Evolutionary conservation across 345 rosid genomes (phyloP).

Genomic region (Dipteronia dyeriana): DNA sequence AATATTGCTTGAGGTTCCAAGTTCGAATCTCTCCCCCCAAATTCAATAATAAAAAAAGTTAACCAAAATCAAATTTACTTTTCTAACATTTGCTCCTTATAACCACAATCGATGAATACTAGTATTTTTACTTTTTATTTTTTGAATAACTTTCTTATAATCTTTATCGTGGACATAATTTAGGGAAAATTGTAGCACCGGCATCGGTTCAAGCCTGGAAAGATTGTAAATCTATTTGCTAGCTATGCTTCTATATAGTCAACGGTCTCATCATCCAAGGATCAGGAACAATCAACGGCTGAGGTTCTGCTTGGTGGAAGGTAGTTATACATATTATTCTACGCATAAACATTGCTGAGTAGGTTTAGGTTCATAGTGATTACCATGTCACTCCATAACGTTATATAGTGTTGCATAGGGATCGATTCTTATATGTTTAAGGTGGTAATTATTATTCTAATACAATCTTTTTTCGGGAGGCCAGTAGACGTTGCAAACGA

Average conservation of each 20-base stretch:
- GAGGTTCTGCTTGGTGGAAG: slow-evolving; percentile 42
- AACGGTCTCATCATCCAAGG: slow-evolving; percentile 25
- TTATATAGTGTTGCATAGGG: too few relatives aligned
- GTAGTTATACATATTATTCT: not conserved
- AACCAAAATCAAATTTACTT: too few relatives aligned
- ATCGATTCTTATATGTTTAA: too few relatives aligned
- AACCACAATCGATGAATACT: not conserved
- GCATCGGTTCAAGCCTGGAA: not conserved
- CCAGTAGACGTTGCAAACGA: not conserved
- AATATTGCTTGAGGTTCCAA: too few relatives aligned
- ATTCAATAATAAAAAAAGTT: too few relatives aligned
- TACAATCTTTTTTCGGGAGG: not conserved
- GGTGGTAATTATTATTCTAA: not conserved
- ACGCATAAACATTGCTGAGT: too few relatives aligned
- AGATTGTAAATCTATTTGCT: not conserved
- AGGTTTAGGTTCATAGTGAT: too few relatives aligned
- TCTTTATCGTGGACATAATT: slow-evolving; percentile 13
- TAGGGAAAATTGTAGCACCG: slow-evolving; percentile 34
- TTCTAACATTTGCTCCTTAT: too few relatives aligned
- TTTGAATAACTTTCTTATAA: too few relatives aligned
- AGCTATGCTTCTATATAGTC: slow-evolving; percentile 23
- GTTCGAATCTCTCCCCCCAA: too few relatives aligned
- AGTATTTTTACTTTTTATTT: too few relatives aligned
- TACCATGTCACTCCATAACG: too few relatives aligned
- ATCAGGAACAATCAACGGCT: slow-evolving; percentile 35